A percentile compares a stretch with the other conserved stretches of the same genome.
phyloP scores from a whole-genome alignment of 2,329 filamentous ascomycete species.

The Clonostachys chloroleuca region DNA sequence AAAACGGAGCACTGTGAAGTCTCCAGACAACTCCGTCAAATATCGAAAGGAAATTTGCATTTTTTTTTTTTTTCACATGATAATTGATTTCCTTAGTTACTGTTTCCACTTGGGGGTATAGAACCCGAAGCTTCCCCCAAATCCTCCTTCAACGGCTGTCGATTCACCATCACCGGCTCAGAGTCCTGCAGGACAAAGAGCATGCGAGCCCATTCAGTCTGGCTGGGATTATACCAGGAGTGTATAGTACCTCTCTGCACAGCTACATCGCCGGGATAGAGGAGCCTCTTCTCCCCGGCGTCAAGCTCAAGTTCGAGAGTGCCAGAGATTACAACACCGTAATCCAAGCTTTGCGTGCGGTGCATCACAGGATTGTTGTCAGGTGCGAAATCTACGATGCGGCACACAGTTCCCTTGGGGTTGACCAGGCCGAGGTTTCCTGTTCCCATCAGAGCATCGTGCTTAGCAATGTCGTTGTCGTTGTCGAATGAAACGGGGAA shows the following conservation, averaged over 20 bases:
- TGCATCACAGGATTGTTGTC: conserved; percentile 27
- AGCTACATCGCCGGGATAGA: conserved; percentile 39
- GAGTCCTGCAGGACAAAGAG: conserved; percentile 23
- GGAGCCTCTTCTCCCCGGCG: conserved; percentile 34
- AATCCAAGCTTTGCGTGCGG: conserved; percentile 50
- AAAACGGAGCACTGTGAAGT: no score
- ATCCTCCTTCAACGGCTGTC: not conserved
- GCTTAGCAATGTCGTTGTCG: conserved; percentile 30
- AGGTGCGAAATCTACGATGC: conserved; percentile 42
- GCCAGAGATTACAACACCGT: conserved; percentile 50
- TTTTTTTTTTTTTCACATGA: no score
- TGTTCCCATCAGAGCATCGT: conserved; percentile 13
- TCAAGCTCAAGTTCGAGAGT: conserved; percentile 48
- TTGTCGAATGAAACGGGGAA: conserved; percentile 30
- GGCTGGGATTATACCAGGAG: conserved; percentile 42
- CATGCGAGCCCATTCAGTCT: conserved; percentile 39
- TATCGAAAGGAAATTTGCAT: no score
- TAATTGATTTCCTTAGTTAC: no score
- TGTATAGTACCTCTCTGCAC: conserved; percentile 54
- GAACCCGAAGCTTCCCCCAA: not conserved
- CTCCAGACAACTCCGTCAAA: no score
- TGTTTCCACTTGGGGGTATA: not conserved
- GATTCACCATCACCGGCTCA: not conserved
- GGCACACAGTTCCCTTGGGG: conserved; percentile 31
- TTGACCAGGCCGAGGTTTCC: not conserved